Conservation (phyloP, 345 rosid species). For the Raphanus raphanistrum region DNA sequence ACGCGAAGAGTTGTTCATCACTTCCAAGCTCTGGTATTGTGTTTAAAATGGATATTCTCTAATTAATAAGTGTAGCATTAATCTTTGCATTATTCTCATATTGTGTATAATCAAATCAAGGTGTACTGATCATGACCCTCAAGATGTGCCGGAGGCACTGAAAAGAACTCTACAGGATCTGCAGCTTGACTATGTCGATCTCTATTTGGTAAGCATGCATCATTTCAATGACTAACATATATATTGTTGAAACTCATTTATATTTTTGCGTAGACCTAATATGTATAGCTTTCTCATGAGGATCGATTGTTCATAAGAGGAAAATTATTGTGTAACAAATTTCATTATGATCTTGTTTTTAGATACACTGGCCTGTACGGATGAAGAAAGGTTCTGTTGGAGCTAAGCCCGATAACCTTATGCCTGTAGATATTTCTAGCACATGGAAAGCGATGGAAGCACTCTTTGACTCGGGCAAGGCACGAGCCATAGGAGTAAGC, state of each 20-base stretch:
- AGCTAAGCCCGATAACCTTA: conserved; percentile 52
- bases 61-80: background rate
- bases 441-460: conserved; percentile 92
- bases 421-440: conserved; percentile 56
- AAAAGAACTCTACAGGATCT: conserved; percentile 54
- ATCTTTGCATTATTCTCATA: background rate
- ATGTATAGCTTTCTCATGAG: no score
- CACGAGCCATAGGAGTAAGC: conserved; percentile 78
- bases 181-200: conserved; percentile 65
- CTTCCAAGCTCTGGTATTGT: conserved; percentile 62
- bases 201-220: conserved; percentile 51
- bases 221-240: no score
- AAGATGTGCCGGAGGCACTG: conserved; percentile 61
- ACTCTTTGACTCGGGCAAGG: conserved; percentile 65
- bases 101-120: conserved; percentile 33
- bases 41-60: background rate
- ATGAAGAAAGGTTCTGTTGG: conserved; percentile 64
- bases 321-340: background rate
- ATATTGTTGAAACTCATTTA: no score
- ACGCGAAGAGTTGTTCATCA: conserved; percentile 60
- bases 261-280: no score
- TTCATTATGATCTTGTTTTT: conserved; percentile 22
- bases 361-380: conserved; percentile 86
- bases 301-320: background rate
- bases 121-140: conserved; percentile 60